phyloP scores from a whole-genome alignment of 2,329 filamentous ascomycete species.

The Atkinsonella hypoxylon region DNA sequence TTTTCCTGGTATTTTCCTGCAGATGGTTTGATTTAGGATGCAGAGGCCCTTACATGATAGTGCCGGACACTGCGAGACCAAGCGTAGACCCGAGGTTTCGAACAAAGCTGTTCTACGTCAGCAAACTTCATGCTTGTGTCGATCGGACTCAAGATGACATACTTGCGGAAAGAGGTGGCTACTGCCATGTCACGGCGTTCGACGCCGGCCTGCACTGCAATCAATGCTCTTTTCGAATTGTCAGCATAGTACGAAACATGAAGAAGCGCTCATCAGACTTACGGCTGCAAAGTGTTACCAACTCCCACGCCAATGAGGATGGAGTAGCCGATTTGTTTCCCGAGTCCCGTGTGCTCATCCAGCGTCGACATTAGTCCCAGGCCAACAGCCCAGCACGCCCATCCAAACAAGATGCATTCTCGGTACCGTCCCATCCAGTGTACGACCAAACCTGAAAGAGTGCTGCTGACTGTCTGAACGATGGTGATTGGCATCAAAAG shows the following conservation, averaged over 20 bases:
- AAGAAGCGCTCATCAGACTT: conserved; percentile 9
- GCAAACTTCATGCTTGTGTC: not conserved
- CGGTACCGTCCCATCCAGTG: conserved; percentile 40
- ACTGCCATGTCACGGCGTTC: conserved; percentile 34
- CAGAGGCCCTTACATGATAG: conserved; percentile 20
- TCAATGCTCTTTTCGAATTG: conserved; percentile 20
- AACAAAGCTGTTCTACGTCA: conserved; percentile 19
- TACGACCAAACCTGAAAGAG: conserved; percentile 38
- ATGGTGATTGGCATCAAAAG: conserved; percentile 32
- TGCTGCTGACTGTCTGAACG: conserved; percentile 33
- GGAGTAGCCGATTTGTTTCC: conserved; percentile 42
- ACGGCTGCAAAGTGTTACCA: conserved; percentile 40
- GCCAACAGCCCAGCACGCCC: conserved; percentile 38
- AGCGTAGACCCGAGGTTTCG: conserved; percentile 27
- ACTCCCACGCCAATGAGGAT: conserved; percentile 39
- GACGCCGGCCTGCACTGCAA: conserved; percentile 45
- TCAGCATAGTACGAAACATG: not conserved
- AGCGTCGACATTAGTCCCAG: conserved; percentile 41
- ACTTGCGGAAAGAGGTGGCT: conserved; percentile 32
- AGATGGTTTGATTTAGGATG: no score
- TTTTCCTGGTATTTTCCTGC: no score
- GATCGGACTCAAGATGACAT: conserved; percentile 7
- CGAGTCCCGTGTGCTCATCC: conserved; percentile 32
- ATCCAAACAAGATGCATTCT: conserved; percentile 41
- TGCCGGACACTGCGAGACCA: conserved; percentile 27